Percentiles rank a stretch among this genome's conserved stretches.
These are phyloP conservation scores for Cladophialophora psammophila DNA, from an alignment of 2,329 filamentous ascomycete genomes.

Conservation along the genomic window DNA sequence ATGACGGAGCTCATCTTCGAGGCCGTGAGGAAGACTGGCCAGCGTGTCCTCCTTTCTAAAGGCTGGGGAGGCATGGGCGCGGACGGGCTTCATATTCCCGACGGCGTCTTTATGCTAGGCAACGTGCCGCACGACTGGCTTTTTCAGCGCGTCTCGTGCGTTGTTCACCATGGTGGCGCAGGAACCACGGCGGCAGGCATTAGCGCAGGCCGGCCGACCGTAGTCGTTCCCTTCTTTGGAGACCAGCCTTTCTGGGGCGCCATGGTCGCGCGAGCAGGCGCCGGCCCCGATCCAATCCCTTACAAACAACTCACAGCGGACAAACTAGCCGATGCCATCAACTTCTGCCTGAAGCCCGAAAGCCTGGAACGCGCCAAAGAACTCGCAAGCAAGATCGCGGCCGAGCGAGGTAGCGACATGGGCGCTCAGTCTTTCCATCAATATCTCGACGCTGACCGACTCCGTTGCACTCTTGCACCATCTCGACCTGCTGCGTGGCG, in stretches of 20 bases:
- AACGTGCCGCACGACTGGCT: constrained; percentile 91
- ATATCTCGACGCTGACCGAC: constrained; percentile 68
- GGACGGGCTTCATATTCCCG: constrained; percentile 71
- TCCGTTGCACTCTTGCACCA: constrained; percentile 74
- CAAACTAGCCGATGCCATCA: constrained; percentile 70
- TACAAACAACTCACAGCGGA: constrained; percentile 72
- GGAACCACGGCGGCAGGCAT: constrained; percentile 90
- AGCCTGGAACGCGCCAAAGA: constrained; percentile 61
- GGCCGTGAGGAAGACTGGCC: constrained; percentile 69
- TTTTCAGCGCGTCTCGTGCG: constrained; percentile 79
- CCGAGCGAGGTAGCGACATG: constrained; percentile 68
- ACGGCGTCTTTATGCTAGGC: constrained; percentile 81
- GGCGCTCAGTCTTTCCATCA: constrained; percentile 73
- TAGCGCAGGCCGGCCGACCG: constrained; percentile 77
- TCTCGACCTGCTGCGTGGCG: constrained; percentile 65
- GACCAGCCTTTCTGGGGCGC: constrained; percentile 85
- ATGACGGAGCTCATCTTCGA: constrained; percentile 77
- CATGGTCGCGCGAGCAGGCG: constrained; percentile 75
- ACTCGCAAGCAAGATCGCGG: constrained; percentile 57
- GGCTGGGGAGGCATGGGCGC: constrained; percentile 87
- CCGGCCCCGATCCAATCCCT: constrained; percentile 73
- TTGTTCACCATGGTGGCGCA: constrained; percentile 87
- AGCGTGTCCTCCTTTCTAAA: constrained; percentile 81
- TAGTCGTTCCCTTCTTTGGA: constrained; percentile 86
- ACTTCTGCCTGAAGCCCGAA: constrained; percentile 65